Conservation (phyloP, 176 grass and related monocot genomes). For the Thalia dealbata region DNA sequence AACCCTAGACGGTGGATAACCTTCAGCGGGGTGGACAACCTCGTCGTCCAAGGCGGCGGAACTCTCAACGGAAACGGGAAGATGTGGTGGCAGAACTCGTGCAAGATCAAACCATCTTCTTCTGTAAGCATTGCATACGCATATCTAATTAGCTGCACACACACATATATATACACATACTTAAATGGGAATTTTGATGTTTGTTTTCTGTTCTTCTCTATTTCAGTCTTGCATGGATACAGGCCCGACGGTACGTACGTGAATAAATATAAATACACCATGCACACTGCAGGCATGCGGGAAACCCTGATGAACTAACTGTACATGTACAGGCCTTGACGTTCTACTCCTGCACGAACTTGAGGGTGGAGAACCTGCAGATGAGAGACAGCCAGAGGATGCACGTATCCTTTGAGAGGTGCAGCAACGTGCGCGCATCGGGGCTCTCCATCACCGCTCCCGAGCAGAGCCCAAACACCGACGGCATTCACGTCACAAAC, state of each 20-base stretch:
- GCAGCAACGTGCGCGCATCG: slow-evolving; percentile 16
- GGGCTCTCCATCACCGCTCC: slow-evolving; percentile 27
- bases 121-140: slow-evolving; percentile 25
- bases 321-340: slow-evolving; percentile 27
- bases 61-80: slow-evolving; percentile 61
- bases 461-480: slow-evolving; percentile 33
- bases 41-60: slow-evolving; percentile 51
- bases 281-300: too few species aligned
- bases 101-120: slow-evolving; percentile 47
- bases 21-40: slow-evolving; percentile 21
- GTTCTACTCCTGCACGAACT: slow-evolving; percentile 38
- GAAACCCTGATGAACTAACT: background rate
- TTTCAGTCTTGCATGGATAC: background rate
- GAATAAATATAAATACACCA: background rate
- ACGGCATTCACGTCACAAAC: slow-evolving; percentile 33
- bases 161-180: background rate
- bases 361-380: slow-evolving; percentile 34
- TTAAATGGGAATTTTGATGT: background rate
- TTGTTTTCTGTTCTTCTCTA: background rate
- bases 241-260: background rate
- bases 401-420: slow-evolving; percentile 33
- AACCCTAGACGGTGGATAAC: slow-evolving; percentile 44
- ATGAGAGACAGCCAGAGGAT: slow-evolving; percentile 34
- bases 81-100: slow-evolving; percentile 60
- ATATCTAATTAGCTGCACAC: background rate